Percentiles rank a stretch among this genome's conserved stretches.
These are phyloP conservation scores for Stephanodiscus minutulus DNA, from an alignment of 108 stramenopile genomes.

Conservation along the genomic window DNA sequence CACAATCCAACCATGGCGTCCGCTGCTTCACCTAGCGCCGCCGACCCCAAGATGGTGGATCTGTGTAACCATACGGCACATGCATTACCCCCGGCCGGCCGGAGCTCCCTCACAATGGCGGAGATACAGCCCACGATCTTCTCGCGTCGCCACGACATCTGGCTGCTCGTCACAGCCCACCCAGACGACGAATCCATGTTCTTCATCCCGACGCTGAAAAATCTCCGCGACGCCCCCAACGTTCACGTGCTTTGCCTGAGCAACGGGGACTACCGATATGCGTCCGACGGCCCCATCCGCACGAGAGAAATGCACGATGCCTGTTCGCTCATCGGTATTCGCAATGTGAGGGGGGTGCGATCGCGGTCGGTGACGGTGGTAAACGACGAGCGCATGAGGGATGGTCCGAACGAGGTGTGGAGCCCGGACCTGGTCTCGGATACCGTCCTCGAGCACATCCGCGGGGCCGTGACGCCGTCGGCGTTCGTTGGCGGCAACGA, in stretches of 20 bases:
- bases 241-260: slow-evolving; percentile 75
- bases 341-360: background rate
- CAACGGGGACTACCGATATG: slow-evolving; percentile 66
- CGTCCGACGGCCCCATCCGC: slow-evolving; percentile 66
- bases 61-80: too few species aligned
- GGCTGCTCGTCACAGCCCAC: slow-evolving; percentile 49
- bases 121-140: slow-evolving; percentile 1
- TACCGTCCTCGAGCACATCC: slow-evolving; percentile 21
- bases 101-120: too few species aligned
- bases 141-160: slow-evolving; percentile 26
- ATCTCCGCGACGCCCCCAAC: background rate
- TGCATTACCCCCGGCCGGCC: too few species aligned
- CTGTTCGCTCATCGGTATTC: slow-evolving; percentile 51
- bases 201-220: slow-evolving; percentile 68
- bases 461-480: background rate
- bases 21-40: too few species aligned
- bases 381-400: slow-evolving; percentile 34
- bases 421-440: slow-evolving; percentile 26
- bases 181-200: slow-evolving; percentile 78
- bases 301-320: slow-evolving; percentile 58
- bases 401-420: slow-evolving; percentile 56
- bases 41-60: too few species aligned
- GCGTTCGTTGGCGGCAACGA: background rate
- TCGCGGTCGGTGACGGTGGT: slow-evolving; percentile 29
- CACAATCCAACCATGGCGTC: too few species aligned